A percentile compares a stretch with the other conserved stretches of the same genome.
Evolutionary conservation across 2,329 filamentous ascomycete species (phyloP).

Genomic region (Huntiella omanensis): DNA sequence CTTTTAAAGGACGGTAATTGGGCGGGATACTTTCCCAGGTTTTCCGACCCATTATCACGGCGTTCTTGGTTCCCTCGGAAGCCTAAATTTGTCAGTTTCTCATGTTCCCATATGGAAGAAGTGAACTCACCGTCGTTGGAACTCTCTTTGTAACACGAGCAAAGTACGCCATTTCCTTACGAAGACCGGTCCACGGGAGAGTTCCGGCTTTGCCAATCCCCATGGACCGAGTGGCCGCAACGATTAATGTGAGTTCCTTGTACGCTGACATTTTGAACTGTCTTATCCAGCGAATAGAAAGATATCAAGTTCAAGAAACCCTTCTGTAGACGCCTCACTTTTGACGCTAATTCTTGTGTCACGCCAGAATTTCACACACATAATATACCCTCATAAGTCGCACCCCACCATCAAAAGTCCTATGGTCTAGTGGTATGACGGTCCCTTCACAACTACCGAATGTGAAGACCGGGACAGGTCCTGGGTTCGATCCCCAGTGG

Average conservation of each 20-base stretch:
- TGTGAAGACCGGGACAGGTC: constrained; percentile 9
- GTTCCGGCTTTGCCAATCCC: constrained; percentile 67
- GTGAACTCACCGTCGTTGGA: constrained; percentile 20
- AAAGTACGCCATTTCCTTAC: constrained; percentile 90
- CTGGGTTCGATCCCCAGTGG: constrained; percentile 12
- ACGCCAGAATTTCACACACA: not conserved
- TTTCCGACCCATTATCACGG: constrained; percentile 92
- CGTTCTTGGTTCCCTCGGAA: constrained; percentile 32
- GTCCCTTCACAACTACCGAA: constrained; percentile 7
- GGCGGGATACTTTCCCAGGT: constrained; percentile 84
- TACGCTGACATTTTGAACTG: not conserved
- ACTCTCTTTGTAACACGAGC: constrained; percentile 66
- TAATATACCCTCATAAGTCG: not conserved
- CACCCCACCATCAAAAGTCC: constrained; percentile 17
- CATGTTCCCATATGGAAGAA: not conserved
- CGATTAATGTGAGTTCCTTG: constrained; percentile 64
- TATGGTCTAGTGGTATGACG: constrained; percentile 12
- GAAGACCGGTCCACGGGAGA: constrained; percentile 78
- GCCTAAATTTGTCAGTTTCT: constrained; percentile 14
- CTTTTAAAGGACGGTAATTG: constrained; percentile 59
- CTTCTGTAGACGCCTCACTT: too few species aligned
- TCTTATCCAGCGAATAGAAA: not conserved
- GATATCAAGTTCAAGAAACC: not conserved
- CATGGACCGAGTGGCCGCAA: constrained; percentile 77
- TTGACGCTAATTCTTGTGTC: not conserved